phyloP scores from a whole-genome alignment of 2,329 filamentous ascomycete genomes.

The Cordyceps farinosa region DNA sequence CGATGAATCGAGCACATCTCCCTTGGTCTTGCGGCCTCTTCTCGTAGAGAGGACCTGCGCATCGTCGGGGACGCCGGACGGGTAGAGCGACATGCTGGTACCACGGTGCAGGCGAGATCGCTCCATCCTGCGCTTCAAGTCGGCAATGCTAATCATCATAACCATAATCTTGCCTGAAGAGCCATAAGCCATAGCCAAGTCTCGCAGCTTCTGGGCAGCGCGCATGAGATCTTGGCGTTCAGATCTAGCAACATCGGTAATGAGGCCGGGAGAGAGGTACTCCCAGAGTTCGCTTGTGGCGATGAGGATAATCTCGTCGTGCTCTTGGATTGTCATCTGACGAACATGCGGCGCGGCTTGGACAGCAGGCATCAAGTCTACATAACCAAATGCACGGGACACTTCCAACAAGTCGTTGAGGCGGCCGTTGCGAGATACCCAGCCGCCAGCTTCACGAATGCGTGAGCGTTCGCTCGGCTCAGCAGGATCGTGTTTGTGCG shows the following conservation, averaged over 20 bases:
- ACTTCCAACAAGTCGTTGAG: conserved; percentile 89
- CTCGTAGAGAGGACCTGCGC: conserved; percentile 60
- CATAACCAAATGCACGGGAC: conserved; percentile 91
- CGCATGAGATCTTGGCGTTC: conserved; percentile 90
- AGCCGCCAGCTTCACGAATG: conserved; percentile 91
- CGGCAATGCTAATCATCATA: conserved; percentile 93
- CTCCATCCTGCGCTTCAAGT: conserved; percentile 79
- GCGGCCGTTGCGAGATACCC: conserved; percentile 90
- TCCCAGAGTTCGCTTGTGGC: conserved; percentile 95
- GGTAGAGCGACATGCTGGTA: conserved; percentile 81
- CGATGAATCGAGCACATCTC: conserved; percentile 74
- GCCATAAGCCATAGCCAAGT: conserved; percentile 93
- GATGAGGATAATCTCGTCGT: conserved; percentile 89
- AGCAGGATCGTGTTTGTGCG: conserved; percentile 88
- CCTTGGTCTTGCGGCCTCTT: conserved; percentile 61
- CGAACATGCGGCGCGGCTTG: conserved; percentile 85
- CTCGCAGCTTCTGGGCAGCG: conserved; percentile 88
- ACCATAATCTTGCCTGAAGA: conserved; percentile 96
- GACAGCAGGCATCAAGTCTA: conserved; percentile 86
- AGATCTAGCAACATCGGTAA: conserved; percentile 84
- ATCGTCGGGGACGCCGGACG: conserved; percentile 69
- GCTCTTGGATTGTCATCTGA: conserved; percentile 74
- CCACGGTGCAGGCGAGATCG: conserved; percentile 69
- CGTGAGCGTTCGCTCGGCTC: conserved; percentile 79
- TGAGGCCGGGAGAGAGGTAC: conserved; percentile 81